Conservation (phyloP, 495 filamentous ascomycete genomes). For the Rhizodiscina lignyota region DNA sequence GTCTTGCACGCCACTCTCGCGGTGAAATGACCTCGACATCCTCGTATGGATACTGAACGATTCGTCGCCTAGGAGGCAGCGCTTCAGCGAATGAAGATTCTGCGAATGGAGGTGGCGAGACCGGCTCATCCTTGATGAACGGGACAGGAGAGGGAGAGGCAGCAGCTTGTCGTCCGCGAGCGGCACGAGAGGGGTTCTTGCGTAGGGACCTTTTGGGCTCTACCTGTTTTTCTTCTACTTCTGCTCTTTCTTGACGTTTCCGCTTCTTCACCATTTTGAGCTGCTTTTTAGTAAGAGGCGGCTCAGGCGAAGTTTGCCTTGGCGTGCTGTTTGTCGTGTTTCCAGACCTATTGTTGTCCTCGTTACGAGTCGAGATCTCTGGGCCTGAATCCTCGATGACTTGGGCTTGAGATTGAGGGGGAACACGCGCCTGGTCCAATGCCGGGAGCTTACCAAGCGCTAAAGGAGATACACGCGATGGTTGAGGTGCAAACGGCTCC, state of each 20-base stretch:
- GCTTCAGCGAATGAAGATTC: slow-evolving; percentile 20
- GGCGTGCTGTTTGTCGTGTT: no score
- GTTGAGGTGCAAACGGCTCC: slow-evolving; percentile 66
- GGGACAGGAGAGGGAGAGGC: slow-evolving; percentile 27
- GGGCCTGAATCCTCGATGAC: no score
- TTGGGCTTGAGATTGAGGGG: neutral
- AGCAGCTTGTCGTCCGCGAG: neutral
- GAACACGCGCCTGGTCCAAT: slow-evolving; percentile 16
- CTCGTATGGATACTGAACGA: slow-evolving; percentile 32
- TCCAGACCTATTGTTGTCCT: no score
- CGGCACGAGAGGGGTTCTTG: slow-evolving; percentile 17
- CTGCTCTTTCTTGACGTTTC: no score
- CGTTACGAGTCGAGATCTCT: no score
- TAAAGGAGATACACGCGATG: slow-evolving; percentile 63
- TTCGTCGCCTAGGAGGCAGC: slow-evolving; percentile 25
- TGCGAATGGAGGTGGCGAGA: slow-evolving; percentile 60
- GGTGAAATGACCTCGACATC: slow-evolving; percentile 29
- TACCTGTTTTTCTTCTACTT: no score
- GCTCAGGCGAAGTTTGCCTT: no score
- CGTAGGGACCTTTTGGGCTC: no score
- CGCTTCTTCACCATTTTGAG: no score
- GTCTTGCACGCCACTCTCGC: slow-evolving; percentile 18
- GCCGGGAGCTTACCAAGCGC: slow-evolving; percentile 44
- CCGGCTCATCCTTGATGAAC: slow-evolving; percentile 74
- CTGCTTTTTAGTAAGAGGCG: no score